Evolutionary conservation across 1,284 basidiomycete species (phyloP).

Genomic region (Peniophora sp.): DNA sequence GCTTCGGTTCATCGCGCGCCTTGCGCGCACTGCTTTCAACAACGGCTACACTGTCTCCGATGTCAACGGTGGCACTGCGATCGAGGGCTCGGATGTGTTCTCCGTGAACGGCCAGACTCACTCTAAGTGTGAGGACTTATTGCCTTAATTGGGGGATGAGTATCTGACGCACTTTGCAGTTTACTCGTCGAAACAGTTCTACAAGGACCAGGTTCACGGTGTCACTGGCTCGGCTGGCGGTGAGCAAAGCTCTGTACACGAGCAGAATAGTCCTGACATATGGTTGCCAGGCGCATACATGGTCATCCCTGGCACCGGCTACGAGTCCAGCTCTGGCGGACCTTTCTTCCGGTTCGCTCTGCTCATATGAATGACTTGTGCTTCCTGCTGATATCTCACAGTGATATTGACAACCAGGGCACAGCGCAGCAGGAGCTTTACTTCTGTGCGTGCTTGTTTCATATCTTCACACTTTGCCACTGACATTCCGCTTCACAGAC

Average conservation of each 20-base stretch:
- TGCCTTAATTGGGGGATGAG: slow-evolving; percentile 17
- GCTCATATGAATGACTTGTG: not conserved
- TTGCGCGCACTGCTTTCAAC: slow-evolving; percentile 20
- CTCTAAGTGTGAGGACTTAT: slow-evolving; percentile 27
- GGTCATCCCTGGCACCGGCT: slow-evolving; percentile 31
- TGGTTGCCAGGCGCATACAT: slow-evolving; percentile 27
- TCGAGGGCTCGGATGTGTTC: slow-evolving; percentile 32
- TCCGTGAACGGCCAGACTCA: slow-evolving; percentile 25
- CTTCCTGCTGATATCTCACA: slow-evolving; percentile 1
- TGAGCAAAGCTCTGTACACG: not conserved
- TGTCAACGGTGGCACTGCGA: slow-evolving; percentile 25
- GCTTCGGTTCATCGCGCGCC: slow-evolving; percentile 31
- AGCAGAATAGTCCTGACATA: too few species aligned
- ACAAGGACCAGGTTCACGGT: slow-evolving; percentile 34
- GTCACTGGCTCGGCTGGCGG: slow-evolving; percentile 29
- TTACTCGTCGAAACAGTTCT: slow-evolving; percentile 9
- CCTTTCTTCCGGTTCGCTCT: slow-evolving; percentile 32
- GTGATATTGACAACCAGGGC: slow-evolving; percentile 34
- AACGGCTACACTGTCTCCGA: slow-evolving; percentile 21
- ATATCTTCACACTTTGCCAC: not conserved
- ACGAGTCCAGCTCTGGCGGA: slow-evolving; percentile 34
- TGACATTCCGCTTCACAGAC: not conserved
- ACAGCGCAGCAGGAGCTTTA: slow-evolving; percentile 33
- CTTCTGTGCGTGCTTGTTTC: slow-evolving; percentile 7
- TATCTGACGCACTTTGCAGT: not conserved